These are phyloP conservation scores for Apiotrichum akiyoshidainum DNA, from an alignment of 1,284 basidiomycete species.

Conservation along the genomic window DNA sequence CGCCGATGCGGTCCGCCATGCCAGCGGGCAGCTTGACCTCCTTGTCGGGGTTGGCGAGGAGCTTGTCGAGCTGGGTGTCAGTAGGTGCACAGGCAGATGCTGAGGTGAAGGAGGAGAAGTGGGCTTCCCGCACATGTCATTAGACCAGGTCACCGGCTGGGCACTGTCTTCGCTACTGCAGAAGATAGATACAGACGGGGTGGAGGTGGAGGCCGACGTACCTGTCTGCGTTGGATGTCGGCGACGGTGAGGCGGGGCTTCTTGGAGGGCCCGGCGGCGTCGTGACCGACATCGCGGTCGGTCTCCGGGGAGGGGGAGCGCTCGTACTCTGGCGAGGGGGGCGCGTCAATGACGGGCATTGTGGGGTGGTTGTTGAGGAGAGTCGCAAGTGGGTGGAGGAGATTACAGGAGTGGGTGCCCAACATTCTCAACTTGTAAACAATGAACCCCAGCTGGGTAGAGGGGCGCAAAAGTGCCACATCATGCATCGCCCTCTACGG, in stretches of 20 bases:
- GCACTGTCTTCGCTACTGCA: no score
- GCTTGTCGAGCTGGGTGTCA: slow-evolving; percentile 63
- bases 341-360: slow-evolving; percentile 16
- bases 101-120: background rate
- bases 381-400: background rate
- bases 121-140: background rate
- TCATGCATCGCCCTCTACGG: no score
- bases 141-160: no score
- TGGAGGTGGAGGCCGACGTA: slow-evolving; percentile 10
- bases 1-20: slow-evolving; percentile 3
- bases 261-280: slow-evolving; percentile 13
- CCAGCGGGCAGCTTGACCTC: slow-evolving; percentile 69
- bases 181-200: background rate
- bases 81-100: background rate
- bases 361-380: background rate
- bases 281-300: background rate
- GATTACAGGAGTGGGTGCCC: no score
- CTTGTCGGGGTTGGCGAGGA: slow-evolving; percentile 81
- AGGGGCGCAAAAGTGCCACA: no score
- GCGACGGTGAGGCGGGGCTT: slow-evolving; percentile 29
- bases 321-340: slow-evolving; percentile 19
- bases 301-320: slow-evolving; percentile 15
- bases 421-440: no score
- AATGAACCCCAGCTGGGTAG: no score
- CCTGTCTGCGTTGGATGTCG: slow-evolving; percentile 34